These are phyloP conservation scores for Aurifilum marmelostoma DNA, from an alignment of 2,329 filamentous ascomycete species.

Conservation along the genomic window DNA sequence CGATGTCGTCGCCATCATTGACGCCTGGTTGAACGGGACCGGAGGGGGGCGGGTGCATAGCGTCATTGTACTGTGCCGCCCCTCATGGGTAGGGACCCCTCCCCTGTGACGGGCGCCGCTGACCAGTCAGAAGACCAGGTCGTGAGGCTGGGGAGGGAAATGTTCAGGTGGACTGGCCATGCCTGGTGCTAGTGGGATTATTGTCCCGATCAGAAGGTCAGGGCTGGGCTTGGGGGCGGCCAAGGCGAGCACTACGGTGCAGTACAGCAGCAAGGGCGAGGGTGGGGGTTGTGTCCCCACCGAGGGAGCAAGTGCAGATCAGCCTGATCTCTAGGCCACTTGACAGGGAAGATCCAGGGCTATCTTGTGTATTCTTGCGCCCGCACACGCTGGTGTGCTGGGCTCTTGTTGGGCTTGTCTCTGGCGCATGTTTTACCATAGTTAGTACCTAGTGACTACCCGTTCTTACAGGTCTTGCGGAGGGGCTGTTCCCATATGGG, in stretches of 20 bases:
- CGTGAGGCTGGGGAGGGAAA: not conserved
- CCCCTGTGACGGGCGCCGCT: slow-evolving; percentile 22
- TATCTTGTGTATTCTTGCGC: not conserved
- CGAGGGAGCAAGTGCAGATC: slow-evolving; percentile 11
- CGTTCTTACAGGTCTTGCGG: not conserved
- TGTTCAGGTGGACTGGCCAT: slow-evolving; percentile 8
- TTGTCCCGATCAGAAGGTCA: not conserved
- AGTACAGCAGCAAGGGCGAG: not conserved
- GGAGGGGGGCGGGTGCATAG: slow-evolving; percentile 10
- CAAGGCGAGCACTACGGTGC: no score
- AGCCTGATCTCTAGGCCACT: slow-evolving; percentile 22
- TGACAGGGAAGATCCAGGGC: slow-evolving; percentile 21
- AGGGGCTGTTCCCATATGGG: not conserved
- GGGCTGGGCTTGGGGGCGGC: slow-evolving; percentile 4
- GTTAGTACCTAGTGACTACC: not conserved
- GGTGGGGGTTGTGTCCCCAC: not conserved
- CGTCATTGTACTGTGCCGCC: slow-evolving; percentile 16
- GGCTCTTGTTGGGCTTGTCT: not conserved
- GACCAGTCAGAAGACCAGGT: slow-evolving; percentile 26
- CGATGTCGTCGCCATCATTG: slow-evolving; percentile 1
- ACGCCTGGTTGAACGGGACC: no score
- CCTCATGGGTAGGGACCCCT: not conserved
- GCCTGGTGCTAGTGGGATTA: slow-evolving; percentile 11
- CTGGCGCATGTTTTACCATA: not conserved
- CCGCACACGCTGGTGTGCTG: not conserved